Evolutionary conservation across 768 basidiomycete species (phyloP).

Genomic region (Sporobolomyces roseus): DNA sequence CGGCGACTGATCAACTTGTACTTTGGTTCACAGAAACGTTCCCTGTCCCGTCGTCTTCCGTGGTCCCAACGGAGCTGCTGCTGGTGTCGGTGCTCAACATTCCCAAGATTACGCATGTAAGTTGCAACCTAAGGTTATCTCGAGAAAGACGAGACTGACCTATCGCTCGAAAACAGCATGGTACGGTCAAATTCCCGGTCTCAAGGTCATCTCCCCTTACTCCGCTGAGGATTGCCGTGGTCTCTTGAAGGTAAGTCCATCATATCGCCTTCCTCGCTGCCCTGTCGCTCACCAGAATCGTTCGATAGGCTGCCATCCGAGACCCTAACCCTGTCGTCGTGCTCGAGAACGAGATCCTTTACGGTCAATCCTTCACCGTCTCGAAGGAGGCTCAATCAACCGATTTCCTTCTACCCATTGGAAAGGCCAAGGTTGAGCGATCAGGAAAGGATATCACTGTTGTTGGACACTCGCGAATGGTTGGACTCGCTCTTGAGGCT

Average conservation of each 20-base stretch:
- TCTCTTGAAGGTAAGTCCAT: slow-evolving; percentile 71
- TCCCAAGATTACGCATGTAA: slow-evolving; percentile 96
- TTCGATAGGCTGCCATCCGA: slow-evolving; percentile 77
- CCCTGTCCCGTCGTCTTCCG: slow-evolving; percentile 99
- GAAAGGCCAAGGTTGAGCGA: slow-evolving; percentile 94
- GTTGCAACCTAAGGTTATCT: slow-evolving; percentile 60
- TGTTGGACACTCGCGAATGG: slow-evolving; percentile 98
- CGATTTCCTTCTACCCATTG: slow-evolving; percentile 90
- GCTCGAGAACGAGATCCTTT: slow-evolving; percentile 98
- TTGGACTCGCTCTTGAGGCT: slow-evolving; percentile 87
- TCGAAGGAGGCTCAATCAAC: slow-evolving; percentile 90
- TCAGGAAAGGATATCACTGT: slow-evolving; percentile 89
- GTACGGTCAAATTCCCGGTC: slow-evolving; percentile 68
- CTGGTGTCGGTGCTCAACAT: slow-evolving; percentile 95
- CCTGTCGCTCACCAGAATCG: neutral
- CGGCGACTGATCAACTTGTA: neutral
- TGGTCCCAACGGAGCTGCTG: slow-evolving; percentile 96
- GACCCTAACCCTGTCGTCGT: slow-evolving; percentile 98
- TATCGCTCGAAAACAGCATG: slow-evolving; percentile 29
- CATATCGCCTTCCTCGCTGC: neutral
- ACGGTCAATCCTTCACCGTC: slow-evolving; percentile 96
- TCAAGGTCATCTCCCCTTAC: slow-evolving; percentile 98
- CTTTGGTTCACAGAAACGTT: slow-evolving; percentile 26
- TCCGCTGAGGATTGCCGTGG: slow-evolving; percentile 99
- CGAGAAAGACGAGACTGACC: neutral